Conservation (phyloP, 176 grass and related monocot species). For the Juncus inflexus region DNA sequence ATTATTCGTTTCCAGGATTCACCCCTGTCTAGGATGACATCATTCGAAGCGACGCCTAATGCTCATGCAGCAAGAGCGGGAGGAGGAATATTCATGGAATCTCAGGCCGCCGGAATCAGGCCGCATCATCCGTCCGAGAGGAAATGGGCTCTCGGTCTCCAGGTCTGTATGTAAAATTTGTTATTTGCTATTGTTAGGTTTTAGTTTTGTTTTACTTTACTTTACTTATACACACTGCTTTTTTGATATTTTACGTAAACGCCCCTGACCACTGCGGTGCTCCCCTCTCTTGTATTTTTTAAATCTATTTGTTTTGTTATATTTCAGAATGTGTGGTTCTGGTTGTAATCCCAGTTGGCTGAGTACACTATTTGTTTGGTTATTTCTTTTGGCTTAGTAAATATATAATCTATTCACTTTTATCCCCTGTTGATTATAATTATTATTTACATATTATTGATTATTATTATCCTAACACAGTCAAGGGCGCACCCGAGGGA, state of each 20-base stretch:
- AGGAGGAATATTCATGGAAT: slow-evolving; percentile 55
- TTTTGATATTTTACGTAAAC: too few species aligned
- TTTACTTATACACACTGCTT: not conserved
- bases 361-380: too few species aligned
- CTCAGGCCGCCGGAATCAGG: slow-evolving; percentile 42
- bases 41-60: slow-evolving; percentile 39
- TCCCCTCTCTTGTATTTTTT: too few species aligned
- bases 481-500: slow-evolving; percentile 70
- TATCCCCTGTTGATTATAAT: too few species aligned
- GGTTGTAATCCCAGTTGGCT: too few species aligned
- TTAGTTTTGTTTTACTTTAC: not conserved
- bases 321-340: too few species aligned
- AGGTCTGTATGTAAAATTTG: slow-evolving; percentile 39
- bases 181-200: not conserved
- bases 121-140: slow-evolving; percentile 58
- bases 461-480: slow-evolving; percentile 1
- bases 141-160: slow-evolving; percentile 90
- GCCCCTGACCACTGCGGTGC: too few species aligned
- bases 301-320: too few species aligned
- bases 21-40: slow-evolving; percentile 33
- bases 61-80: slow-evolving; percentile 15
- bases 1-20: slow-evolving; percentile 24
- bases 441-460: too few species aligned
- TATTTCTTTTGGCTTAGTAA: too few species aligned
- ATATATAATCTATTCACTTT: too few species aligned